Base-by-base conservation (phyloP, 2,329 filamentous ascomycete species). In the Orbilia brochopaga region DNA sequence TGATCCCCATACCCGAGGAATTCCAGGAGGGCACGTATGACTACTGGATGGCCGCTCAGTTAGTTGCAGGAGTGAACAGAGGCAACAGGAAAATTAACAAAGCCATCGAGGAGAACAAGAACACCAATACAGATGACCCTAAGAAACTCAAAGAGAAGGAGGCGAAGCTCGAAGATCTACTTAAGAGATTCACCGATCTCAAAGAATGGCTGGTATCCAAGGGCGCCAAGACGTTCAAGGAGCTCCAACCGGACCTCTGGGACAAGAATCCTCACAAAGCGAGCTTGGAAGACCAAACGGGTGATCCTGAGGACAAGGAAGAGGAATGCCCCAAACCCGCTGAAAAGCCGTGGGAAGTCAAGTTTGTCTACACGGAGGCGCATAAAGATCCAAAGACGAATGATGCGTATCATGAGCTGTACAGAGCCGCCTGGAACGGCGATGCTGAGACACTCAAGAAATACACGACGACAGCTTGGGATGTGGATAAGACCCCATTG, bases 341-440 rank as follows among this genome's bases (percentile, higher is more conserved):
- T 19, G 27, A 54, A 21, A 58, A 58, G 10, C 53, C 74, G 5
- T 66, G 73, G 48, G 23, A 51, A 56, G 63, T 44, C 53, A 42
- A 51, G 40, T 65, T 50, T 17, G 64, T 73, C 23, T 76, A 74
- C 69, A 51, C 24, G 2, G 75, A 75, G 6, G 69, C 62, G 3
- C 63, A 73, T 3, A 67, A 74, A 24, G 73, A 75, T 40, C 60
- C 53, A 15, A 63, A 69, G n/a, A 50, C 53, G 13, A 30, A 17
- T 6, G 32, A 35, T 3, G 52, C 19, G 6, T 65, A 61, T 23
- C 40, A 42, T 3, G 42, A 52, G 10, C 13, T 50, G 13, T 90
- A 90, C 77, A 86, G 93, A 76, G 90, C 90, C 37, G 86, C 86
- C 2, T 94, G 89, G 89, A 76, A 76, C 2, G 88, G 88, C n/a